Conservation (phyloP, 495 filamentous ascomycete species). For the Pseudomonodictys pantanalensis region DNA sequence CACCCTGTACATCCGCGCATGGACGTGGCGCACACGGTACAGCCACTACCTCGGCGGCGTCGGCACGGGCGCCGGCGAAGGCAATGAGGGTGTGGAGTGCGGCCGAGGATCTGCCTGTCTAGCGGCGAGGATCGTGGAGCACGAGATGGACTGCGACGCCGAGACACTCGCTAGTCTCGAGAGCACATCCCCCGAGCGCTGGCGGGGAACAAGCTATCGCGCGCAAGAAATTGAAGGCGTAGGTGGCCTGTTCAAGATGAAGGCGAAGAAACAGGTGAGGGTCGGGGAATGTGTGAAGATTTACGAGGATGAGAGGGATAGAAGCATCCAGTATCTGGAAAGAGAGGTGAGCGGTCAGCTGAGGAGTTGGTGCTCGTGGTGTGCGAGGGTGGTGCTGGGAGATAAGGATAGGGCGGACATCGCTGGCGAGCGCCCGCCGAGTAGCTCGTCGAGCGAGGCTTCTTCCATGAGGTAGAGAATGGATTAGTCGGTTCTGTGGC, state of each 20-base stretch:
- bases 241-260: slow-evolving; percentile 79
- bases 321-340: slow-evolving; percentile 49
- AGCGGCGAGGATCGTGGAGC: slow-evolving; percentile 67
- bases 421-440: slow-evolving; percentile 1
- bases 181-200: slow-evolving; percentile 9
- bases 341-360: slow-evolving; percentile 54
- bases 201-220: slow-evolving; percentile 63
- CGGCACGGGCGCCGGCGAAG: slow-evolving; percentile 83
- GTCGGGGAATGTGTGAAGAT: slow-evolving; percentile 80
- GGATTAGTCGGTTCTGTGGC: no score
- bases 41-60: slow-evolving; percentile 73
- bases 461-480: slow-evolving; percentile 1
- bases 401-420: slow-evolving; percentile 41
- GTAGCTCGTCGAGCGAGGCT: not conserved
- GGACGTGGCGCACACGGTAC: slow-evolving; percentile 88
- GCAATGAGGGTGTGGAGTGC: slow-evolving; percentile 80
- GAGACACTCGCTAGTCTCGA: slow-evolving; percentile 6
- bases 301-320: slow-evolving; percentile 72
- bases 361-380: slow-evolving; percentile 69
- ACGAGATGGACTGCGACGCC: slow-evolving; percentile 61
- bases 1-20: slow-evolving; percentile 72
- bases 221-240: slow-evolving; percentile 85
- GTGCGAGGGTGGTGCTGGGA: slow-evolving; percentile 56
- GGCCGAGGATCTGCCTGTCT: slow-evolving; percentile 68
- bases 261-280: slow-evolving; percentile 67